Evolutionary conservation across 805 yeast genomes (phyloP), one percentile per base, ranked within the genome.

Genomic region (Clavispora carvajalis): DNA sequence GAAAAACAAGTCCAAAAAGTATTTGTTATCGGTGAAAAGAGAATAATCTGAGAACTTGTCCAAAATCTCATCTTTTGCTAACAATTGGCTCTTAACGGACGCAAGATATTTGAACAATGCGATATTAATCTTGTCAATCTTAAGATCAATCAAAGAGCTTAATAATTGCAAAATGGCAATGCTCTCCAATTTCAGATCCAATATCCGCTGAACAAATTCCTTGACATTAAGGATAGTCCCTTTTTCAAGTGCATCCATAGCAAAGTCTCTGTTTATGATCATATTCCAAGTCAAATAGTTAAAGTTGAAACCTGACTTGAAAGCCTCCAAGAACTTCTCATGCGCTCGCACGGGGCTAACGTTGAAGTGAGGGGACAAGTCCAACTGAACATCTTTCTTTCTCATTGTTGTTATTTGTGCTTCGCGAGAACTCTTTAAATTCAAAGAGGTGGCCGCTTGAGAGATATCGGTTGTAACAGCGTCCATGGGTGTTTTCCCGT

Each of bases 261-360:
- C 49, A 38, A 67, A 65, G 11, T 51, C 49, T 19, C 55, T 51
- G 36, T 58, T 65, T 19, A 65, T 48, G 3, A 68, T 33, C 7
- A 59, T 53, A 3, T 43, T 47, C 64, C 71, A 62, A 3, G 73
- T 67, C 5, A 41, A 40, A 6, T 51, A 35, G 16, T 52, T 55
- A 49, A 69, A 69, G 7, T 53, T 52, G 28, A 52, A 55, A 0
- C 70, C 70, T n/a, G 54, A 53, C 9, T 46, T 44, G 44, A 65
- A 63, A 4, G 44, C 43, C 10, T 54, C 53, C 4, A 62, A 31
- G 38, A 69, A 69, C 38, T 42, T 45, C 7, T 41, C 39, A 2
- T 45, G 36, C 2, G 71, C 73, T 1, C 45, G 31, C 1, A 55
- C 38, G 31, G 55, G 54, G 41, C 62, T 56, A 5, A 61, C 50